A percentile compares a stretch with the other conserved stretches of the same genome.
These are phyloP conservation scores for Rhizopus stolonifer DNA, from an alignment of 371 early-diverging fungal genomes.

Conservation along the genomic window DNA sequence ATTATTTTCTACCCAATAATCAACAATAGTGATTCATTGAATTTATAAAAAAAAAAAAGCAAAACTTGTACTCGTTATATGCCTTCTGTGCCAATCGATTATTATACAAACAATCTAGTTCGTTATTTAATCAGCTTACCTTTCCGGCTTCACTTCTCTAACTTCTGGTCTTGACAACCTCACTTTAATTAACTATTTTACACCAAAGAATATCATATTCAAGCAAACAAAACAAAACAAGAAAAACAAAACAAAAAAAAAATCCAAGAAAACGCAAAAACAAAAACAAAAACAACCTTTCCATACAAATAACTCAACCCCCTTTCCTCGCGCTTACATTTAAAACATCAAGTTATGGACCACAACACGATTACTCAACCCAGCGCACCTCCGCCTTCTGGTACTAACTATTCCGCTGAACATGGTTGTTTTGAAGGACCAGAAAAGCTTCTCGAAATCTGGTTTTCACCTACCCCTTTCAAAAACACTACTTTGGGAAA, in stretches of 20 bases:
- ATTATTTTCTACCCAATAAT: conserved; percentile 19
- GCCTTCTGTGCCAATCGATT: conserved; percentile 40
- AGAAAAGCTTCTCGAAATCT: conserved; percentile 95
- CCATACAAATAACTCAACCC: conserved; percentile 1
- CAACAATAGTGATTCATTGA: conserved; percentile 22
- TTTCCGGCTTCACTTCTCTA: conserved; percentile 52
- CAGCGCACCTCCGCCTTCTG: conserved; percentile 31
- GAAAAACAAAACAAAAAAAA: background rate
- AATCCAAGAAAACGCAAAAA: conserved; percentile 2
- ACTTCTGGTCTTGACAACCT: conserved; percentile 51
- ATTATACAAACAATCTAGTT: conserved; percentile 37
- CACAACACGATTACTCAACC: conserved; percentile 21
- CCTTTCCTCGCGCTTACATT: background rate
- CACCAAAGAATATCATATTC: conserved; percentile 8
- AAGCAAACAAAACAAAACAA: conserved; percentile 2
- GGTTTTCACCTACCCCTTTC: conserved; percentile 72
- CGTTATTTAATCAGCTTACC: conserved; percentile 47
- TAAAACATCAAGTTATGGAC: conserved; percentile 3
- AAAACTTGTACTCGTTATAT: conserved; percentile 5
- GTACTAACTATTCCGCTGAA: conserved; percentile 43
- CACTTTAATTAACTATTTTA: conserved; percentile 20
- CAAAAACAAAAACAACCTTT: conserved; percentile 1
- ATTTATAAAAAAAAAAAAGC: conserved; percentile 20
- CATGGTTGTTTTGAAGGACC: conserved; percentile 85
- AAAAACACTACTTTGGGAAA: conserved; percentile 3